Evolutionary conservation across 2,329 filamentous ascomycete species (phyloP).

Genomic region (Colletotrichum liriopes): DNA sequence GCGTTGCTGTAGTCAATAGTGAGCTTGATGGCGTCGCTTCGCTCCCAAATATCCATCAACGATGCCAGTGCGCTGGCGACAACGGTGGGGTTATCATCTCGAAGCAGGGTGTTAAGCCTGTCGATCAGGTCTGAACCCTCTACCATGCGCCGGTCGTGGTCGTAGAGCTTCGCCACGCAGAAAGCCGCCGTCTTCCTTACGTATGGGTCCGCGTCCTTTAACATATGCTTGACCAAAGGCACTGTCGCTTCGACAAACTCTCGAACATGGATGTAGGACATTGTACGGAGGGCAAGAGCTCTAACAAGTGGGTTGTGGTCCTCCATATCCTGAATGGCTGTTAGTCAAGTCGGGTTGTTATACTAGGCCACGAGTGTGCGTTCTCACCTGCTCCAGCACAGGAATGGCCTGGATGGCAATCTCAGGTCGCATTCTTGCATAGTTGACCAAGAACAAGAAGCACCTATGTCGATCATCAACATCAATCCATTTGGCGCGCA

Average conservation of each 20-base stretch:
- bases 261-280: constrained; percentile 96
- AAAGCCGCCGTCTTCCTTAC: constrained; percentile 98
- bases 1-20: constrained; percentile 98
- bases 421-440: constrained; percentile 93
- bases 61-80: constrained; percentile 93
- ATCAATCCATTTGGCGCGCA: neutral
- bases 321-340: constrained; percentile 82
- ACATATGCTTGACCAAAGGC: constrained; percentile 84
- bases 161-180: constrained; percentile 97
- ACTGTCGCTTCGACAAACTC: constrained; percentile 96
- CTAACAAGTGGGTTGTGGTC: constrained; percentile 93
- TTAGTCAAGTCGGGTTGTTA: constrained; percentile 39
- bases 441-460: constrained; percentile 97
- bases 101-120: constrained; percentile 87
- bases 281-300: constrained; percentile 91
- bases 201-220: constrained; percentile 92
- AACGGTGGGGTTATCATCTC: constrained; percentile 97
- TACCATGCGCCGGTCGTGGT: constrained; percentile 92
- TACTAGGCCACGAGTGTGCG: constrained; percentile 1
- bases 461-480: constrained; percentile 74
- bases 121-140: constrained; percentile 95
- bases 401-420: constrained; percentile 94
- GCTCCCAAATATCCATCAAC: constrained; percentile 98
- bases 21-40: constrained; percentile 96
- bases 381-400: constrained; percentile 82